These are phyloP conservation scores for Xanthoceras sorbifolium DNA, from an alignment of 345 rosid species.

Conservation along the genomic window DNA sequence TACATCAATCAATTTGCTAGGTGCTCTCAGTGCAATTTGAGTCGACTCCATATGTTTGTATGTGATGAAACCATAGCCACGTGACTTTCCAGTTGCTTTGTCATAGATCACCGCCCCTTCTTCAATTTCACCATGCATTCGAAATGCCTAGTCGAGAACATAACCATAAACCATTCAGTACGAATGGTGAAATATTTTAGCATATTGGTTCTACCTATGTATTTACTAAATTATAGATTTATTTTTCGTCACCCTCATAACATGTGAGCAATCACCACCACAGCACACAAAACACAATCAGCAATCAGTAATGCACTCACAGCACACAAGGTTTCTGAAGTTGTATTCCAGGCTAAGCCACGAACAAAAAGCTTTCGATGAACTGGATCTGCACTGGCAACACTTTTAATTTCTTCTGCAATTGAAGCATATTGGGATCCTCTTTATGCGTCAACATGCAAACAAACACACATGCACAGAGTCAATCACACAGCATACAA, in stretches of 20 bases:
- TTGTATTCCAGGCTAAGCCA: slow-evolving; percentile 82
- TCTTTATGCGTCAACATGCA: slow-evolving; percentile 77
- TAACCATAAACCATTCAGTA: slow-evolving; percentile 7
- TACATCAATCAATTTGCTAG: slow-evolving; percentile 68
- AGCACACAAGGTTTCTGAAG: slow-evolving; percentile 77
- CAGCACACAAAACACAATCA: slow-evolving; percentile 47
- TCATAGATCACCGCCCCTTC: slow-evolving; percentile 77
- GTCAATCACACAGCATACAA: slow-evolving; percentile 72
- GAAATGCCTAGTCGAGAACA: slow-evolving; percentile 55
- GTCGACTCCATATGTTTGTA: slow-evolving; percentile 71
- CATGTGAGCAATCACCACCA: slow-evolving; percentile 26
- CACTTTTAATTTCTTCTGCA: slow-evolving; percentile 76
- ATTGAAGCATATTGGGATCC: slow-evolving; percentile 74
- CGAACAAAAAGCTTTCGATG: slow-evolving; percentile 87
- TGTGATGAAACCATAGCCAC: slow-evolving; percentile 79
- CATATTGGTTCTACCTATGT: not conserved
- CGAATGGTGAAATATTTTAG: not conserved
- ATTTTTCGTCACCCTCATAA: slow-evolving; percentile 1
- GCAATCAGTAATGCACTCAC: slow-evolving; percentile 69
- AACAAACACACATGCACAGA: slow-evolving; percentile 53
- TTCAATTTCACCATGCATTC: slow-evolving; percentile 65
- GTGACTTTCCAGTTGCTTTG: slow-evolving; percentile 69
- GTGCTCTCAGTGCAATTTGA: slow-evolving; percentile 54
- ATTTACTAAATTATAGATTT: not conserved
- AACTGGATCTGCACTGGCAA: slow-evolving; percentile 69